A percentile compares a stretch with the other conserved stretches of the same genome.
Evolutionary conservation across 805 yeast species (phyloP).

Genomic region (Candida ficus): DNA sequence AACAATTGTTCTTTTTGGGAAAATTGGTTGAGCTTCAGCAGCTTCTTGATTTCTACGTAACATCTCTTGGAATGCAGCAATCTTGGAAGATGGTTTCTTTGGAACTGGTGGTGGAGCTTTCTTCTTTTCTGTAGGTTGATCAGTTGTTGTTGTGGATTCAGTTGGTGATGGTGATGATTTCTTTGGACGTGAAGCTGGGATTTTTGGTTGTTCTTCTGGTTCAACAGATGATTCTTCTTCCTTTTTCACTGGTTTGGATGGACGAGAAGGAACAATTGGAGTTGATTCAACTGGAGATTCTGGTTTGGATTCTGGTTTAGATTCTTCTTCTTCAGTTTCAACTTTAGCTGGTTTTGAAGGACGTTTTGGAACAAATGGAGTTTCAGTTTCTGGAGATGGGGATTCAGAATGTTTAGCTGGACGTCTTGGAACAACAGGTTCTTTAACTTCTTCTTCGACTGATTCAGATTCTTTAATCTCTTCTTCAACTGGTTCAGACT

Average conservation of each 20-base stretch:
- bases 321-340: neutral
- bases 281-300: neutral
- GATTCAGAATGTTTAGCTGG: constrained; percentile 6
- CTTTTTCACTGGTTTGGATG: constrained; percentile 9
- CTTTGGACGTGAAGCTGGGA: neutral
- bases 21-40: constrained; percentile 16
- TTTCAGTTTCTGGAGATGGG: constrained; percentile 4
- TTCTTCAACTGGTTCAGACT: neutral
- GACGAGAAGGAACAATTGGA: constrained; percentile 2
- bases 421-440: constrained; percentile 11
- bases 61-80: constrained; percentile 80
- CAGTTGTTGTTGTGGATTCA: neutral
- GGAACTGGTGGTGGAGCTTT: constrained; percentile 63
- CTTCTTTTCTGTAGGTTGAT: constrained; percentile 11
- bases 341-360: constrained; percentile 4
- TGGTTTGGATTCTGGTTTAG: neutral
- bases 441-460: neutral
- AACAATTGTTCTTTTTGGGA: constrained; percentile 32
- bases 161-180: neutral
- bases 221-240: neutral
- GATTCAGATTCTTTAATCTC: neutral
- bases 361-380: constrained; percentile 9
- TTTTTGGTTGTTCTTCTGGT: neutral
- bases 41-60: constrained; percentile 55
- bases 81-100: constrained; percentile 70